Base-by-base conservation (phyloP, 192 early-diverging fungal species). In the Diversispora epigaea region DNA sequence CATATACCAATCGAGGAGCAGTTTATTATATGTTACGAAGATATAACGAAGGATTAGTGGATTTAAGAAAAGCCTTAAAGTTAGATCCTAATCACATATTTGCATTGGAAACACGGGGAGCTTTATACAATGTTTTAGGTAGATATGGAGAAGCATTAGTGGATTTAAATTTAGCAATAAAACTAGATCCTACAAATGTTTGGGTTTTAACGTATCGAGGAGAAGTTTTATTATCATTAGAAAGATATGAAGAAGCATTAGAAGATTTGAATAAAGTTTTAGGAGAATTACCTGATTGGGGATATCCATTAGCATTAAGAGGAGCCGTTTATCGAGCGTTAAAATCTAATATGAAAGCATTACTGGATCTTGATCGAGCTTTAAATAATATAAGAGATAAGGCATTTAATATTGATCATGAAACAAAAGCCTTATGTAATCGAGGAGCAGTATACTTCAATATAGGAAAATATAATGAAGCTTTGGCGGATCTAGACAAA, bases 191-290 rank as follows among this genome's bases (percentile, higher is more conserved):
- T 6, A 17, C 56, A 14, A 72, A 72, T 60, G 21, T 12, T n/a
- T 72, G 44, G 44, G 56, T 55, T 39, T 46, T 72, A 44, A 25
- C 54, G 17, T 72, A 47, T 72, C 52, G 70, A n/a, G 70, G 70
- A 5, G 47, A 72, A 22, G 49, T 60, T 12, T 57, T 44, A 39
- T 60, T 21, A 8, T 17, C 47, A 15, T 25, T 55, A 12, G 55
- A 52, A 21, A 72, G 25, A 72, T 60, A 60, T 25, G 55, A 72
- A 41, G 70, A 72, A 9, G 70, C 70, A 15, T 60, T 72, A 72
- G 6, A 10, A 12, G 70, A 72, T 46, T 22, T 72, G 6, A 45
- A 72, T 45, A 72, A 60, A 45, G 50, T 47, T 2, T 56, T 72
- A 5, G 15, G 44, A 8, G 11, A 58, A 21, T 21, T 58, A 25